These are phyloP conservation scores for Blastobotrys buckinghamii DNA, from an alignment of 1,139 yeast genomes.

Conservation along the genomic window DNA sequence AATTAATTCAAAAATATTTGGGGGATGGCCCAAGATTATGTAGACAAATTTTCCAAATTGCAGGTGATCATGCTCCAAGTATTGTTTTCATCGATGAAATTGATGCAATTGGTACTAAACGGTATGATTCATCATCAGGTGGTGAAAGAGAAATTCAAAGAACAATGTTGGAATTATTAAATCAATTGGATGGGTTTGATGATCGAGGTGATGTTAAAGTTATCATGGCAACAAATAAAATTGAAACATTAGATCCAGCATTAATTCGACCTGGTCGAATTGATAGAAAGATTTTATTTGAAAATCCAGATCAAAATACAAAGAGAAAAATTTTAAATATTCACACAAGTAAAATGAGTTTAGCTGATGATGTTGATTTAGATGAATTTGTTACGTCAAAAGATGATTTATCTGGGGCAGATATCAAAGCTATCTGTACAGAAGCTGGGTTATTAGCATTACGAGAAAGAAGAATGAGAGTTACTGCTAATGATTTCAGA, in stretches of 20 bases:
- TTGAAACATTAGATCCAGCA: slow-evolving; percentile 95
- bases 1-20: slow-evolving; percentile 89
- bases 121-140: slow-evolving; percentile 93
- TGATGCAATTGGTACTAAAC: slow-evolving; percentile 97
- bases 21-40: slow-evolving; percentile 98
- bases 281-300: slow-evolving; percentile 94
- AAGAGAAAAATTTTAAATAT: slow-evolving; percentile 89
- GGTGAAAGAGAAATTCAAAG: slow-evolving; percentile 98
- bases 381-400: slow-evolving; percentile 88
- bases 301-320: slow-evolving; percentile 89
- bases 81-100: slow-evolving; percentile 98
- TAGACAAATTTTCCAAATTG: slow-evolving; percentile 93
- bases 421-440: slow-evolving; percentile 96
- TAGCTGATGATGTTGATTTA: slow-evolving; percentile 79
- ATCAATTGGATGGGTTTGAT: slow-evolving; percentile 97
- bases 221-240: slow-evolving; percentile 97
- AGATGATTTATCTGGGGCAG: slow-evolving; percentile 97
- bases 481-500: slow-evolving; percentile 89
- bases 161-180: slow-evolving; percentile 94
- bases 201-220: slow-evolving; percentile 98
- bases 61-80: slow-evolving; percentile 96
- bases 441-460: slow-evolving; percentile 95
- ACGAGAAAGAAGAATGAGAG: slow-evolving; percentile 98
- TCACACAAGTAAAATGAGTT: slow-evolving; percentile 92
- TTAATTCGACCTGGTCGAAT: slow-evolving; percentile 98